Evolutionary conservation across 306 rosid species (phyloP).

Genomic region (Castanea sativa): DNA sequence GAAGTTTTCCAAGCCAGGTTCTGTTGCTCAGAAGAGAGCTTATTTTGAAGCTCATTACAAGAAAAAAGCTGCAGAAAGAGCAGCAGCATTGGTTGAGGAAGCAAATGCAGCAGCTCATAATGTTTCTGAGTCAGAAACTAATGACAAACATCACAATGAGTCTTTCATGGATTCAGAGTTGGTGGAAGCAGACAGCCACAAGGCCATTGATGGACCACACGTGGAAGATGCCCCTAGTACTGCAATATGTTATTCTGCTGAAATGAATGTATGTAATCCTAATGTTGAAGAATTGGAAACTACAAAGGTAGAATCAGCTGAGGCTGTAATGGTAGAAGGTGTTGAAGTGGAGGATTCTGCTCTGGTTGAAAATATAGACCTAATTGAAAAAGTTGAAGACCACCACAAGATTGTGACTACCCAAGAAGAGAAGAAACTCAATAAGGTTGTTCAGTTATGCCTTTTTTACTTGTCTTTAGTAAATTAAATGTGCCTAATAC

Average conservation of each 20-base stretch:
- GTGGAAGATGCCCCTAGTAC: slow-evolving; percentile 13
- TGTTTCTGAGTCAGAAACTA: slow-evolving; percentile 23
- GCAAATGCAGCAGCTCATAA: slow-evolving; percentile 22
- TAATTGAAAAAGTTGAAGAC: slow-evolving; percentile 34
- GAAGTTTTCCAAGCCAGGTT: slow-evolving; percentile 77
- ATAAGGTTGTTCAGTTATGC: slow-evolving; percentile 33
- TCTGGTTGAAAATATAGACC: slow-evolving; percentile 23
- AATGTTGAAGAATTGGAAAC: slow-evolving; percentile 25
- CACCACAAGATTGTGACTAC: slow-evolving; percentile 14
- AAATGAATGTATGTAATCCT: slow-evolving; percentile 18
- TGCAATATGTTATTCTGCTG: slow-evolving; percentile 22
- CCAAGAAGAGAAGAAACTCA: slow-evolving; percentile 26
- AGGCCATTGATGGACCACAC: slow-evolving; percentile 26
- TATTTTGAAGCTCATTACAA: slow-evolving; percentile 94
- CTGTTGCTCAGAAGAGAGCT: slow-evolving; percentile 86
- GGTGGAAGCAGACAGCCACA: slow-evolving; percentile 14
- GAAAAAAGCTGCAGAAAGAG: slow-evolving; percentile 71
- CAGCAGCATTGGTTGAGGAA: slow-evolving; percentile 50
- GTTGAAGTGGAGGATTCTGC: slow-evolving; percentile 22
- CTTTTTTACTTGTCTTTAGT: slow-evolving; percentile 6
- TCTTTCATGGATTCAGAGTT: neutral
- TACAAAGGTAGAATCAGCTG: slow-evolving; percentile 31
- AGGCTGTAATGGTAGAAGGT: slow-evolving; percentile 23
- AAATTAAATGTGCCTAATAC: slow-evolving; percentile 2
- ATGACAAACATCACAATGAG: slow-evolving; percentile 14